Base-by-base conservation (phyloP, 176 grass and related monocot species). In the Oryza rufipogon region DNA sequence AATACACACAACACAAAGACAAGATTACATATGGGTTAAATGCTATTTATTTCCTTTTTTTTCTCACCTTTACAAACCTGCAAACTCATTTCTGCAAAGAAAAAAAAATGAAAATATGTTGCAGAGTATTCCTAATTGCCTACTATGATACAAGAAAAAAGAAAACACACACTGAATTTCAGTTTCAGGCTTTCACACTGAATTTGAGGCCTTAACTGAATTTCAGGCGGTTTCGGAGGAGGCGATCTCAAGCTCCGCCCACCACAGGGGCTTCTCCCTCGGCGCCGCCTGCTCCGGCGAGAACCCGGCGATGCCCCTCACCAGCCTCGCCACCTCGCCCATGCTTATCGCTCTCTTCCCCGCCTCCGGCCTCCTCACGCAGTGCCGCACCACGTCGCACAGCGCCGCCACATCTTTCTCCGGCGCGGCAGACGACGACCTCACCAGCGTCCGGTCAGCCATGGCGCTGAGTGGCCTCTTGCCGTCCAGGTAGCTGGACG, bases 401-500 rank as follows among this genome's bases (percentile, higher is more conserved):
- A 97, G 28, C 56, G 86, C 82, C n/a, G 45, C 63, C 2, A 96
- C 47, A 28, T 89, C 77, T 38, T 80, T 30, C 11, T 87, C 87
- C 1, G 92, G 92, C 66, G 90, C 85, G 3, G 83, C 77, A 0
- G 87, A 84, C 73, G 81, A 78, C 6, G 89, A 60, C 73, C 84
- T 81, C 3, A 22, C 58, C n/a, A 97, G 82, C 30, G 87, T 91
- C 6, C 89, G 86, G 46, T 98, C 92, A 0, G 90, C 85, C 85
- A 98, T 98, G 5, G 75, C 56, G 0, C 41, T 66, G 28, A 94
- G 51, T 33, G 84, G 81, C 66, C 90, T 87, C 86, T 78, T 93
- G 58, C 95, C 92, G n/a, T 79, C 86, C 46, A 95, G 75, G 79
- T 98, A 98, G 85, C 95, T 93, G 0, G 92, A 95, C 60, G 95